These are phyloP conservation scores for Crucibulum laeve DNA, from an alignment of 768 basidiomycete species.

Conservation along the genomic window DNA sequence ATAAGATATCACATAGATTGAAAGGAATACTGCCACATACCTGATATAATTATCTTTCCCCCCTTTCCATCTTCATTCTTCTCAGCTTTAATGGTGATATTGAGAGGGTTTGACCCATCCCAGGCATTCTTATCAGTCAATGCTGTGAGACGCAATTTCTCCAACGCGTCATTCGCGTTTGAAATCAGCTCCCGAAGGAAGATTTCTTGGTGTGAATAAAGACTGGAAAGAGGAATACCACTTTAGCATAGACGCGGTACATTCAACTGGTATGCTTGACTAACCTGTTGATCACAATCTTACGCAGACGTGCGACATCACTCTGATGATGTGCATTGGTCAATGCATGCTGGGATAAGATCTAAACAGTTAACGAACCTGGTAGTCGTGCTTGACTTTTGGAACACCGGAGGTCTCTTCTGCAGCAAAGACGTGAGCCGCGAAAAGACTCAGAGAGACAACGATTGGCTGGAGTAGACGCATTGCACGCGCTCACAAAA, in stretches of 20 bases:
- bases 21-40: constrained; percentile 29
- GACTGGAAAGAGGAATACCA: constrained; percentile 32
- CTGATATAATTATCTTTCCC: constrained; percentile 73
- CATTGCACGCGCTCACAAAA: constrained; percentile 35
- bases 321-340: constrained; percentile 46
- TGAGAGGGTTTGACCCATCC: constrained; percentile 69
- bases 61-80: constrained; percentile 62
- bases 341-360: not conserved
- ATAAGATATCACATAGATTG: constrained; percentile 2
- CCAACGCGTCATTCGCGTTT: constrained; percentile 94
- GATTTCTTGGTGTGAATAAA: constrained; percentile 84
- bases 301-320: constrained; percentile 88
- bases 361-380: constrained; percentile 36
- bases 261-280: constrained; percentile 8
- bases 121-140: constrained; percentile 74
- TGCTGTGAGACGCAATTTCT: constrained; percentile 85
- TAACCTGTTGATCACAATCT: constrained; percentile 88
- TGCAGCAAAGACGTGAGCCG: constrained; percentile 45
- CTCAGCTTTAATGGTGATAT: constrained; percentile 83
- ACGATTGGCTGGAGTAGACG: constrained; percentile 52
- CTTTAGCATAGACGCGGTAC: constrained; percentile 4
- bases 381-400: constrained; percentile 66
- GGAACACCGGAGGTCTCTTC: constrained; percentile 27
- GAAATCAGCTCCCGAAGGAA: constrained; percentile 90
- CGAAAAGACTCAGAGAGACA: constrained; percentile 38